Evolutionary conservation across 2,329 filamentous ascomycete species (phyloP).

Genomic region (Mariannaea sp.): DNA sequence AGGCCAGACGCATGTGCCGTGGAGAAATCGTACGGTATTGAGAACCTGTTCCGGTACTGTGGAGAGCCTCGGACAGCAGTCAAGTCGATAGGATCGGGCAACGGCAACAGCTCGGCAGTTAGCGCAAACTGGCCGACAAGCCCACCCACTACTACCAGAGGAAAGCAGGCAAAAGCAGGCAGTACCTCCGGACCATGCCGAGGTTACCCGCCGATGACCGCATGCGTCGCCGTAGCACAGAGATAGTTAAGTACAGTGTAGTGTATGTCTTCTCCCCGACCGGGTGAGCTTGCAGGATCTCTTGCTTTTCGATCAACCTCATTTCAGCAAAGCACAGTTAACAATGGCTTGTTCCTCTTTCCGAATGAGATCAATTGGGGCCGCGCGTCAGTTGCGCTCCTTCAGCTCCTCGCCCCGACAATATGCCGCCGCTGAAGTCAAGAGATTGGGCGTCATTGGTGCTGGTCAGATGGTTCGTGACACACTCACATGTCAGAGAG

Average conservation of each 20-base stretch:
- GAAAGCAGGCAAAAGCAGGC: too few species aligned
- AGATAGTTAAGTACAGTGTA: constrained; percentile 11
- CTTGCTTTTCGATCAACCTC: background rate
- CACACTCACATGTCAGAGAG: constrained; percentile 45
- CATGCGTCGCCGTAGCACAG: constrained; percentile 23
- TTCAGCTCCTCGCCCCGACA: constrained; percentile 73
- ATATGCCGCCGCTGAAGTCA: constrained; percentile 70
- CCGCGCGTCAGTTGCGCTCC: constrained; percentile 51
- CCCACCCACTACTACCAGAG: constrained; percentile 15
- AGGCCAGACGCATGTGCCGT: too few species aligned
- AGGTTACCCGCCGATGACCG: constrained; percentile 48
- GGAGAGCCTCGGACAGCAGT: too few species aligned
- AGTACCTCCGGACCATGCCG: constrained; percentile 41
- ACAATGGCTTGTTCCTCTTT: constrained; percentile 49
- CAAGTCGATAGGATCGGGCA: too few species aligned
- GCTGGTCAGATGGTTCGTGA: constrained; percentile 87
- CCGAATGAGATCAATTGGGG: constrained; percentile 44
- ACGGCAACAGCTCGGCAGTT: constrained; percentile 25
- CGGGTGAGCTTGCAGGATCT: constrained; percentile 21
- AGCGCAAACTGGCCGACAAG: constrained; percentile 6
- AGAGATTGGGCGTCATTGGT: constrained; percentile 87
- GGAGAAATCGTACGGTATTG: too few species aligned
- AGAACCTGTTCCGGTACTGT: too few species aligned
- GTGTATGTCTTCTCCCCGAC: constrained; percentile 24
- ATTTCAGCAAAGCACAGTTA: constrained; percentile 8